Evolutionary conservation across 2,329 filamentous ascomycete genomes (phyloP).

Genomic region (Ceratocystis variospora): DNA sequence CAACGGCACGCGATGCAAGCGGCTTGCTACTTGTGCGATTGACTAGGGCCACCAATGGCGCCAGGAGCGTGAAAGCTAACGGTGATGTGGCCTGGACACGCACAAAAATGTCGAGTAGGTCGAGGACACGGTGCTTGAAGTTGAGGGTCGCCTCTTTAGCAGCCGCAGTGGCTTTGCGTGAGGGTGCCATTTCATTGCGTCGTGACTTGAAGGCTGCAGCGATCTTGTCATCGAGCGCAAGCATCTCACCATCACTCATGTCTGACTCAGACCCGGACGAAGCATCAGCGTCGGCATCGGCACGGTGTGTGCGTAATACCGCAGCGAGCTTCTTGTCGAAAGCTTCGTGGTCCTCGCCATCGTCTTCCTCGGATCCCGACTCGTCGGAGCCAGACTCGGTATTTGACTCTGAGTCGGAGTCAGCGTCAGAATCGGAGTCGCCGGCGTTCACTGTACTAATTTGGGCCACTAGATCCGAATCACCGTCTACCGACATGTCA

Average conservation of each 20-base stretch:
- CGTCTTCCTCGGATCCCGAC: constrained; percentile 34
- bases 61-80: constrained; percentile 53
- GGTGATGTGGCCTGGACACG: constrained; percentile 59
- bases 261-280: constrained; percentile 54
- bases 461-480: constrained; percentile 25
- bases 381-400: constrained; percentile 31
- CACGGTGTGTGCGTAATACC: constrained; percentile 57
- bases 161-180: constrained; percentile 74
- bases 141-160: constrained; percentile 81
- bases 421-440: constrained; percentile 28
- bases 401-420: constrained; percentile 30
- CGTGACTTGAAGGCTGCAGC: constrained; percentile 73
- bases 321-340: constrained; percentile 64
- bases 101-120: constrained; percentile 73
- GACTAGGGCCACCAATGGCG: constrained; percentile 64
- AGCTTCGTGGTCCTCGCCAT: constrained; percentile 33
- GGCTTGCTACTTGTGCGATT: constrained; percentile 65
- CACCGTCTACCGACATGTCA: constrained; percentile 32
- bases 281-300: constrained; percentile 45
- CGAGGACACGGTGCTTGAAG: constrained; percentile 88
- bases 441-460: constrained; percentile 25
- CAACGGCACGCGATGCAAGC: constrained; percentile 57
- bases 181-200: constrained; percentile 46
- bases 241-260: constrained; percentile 95
- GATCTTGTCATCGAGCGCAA: constrained; percentile 70